Conservation (phyloP, 305 asterid genomes). For the Solanum hybrid region DNA sequence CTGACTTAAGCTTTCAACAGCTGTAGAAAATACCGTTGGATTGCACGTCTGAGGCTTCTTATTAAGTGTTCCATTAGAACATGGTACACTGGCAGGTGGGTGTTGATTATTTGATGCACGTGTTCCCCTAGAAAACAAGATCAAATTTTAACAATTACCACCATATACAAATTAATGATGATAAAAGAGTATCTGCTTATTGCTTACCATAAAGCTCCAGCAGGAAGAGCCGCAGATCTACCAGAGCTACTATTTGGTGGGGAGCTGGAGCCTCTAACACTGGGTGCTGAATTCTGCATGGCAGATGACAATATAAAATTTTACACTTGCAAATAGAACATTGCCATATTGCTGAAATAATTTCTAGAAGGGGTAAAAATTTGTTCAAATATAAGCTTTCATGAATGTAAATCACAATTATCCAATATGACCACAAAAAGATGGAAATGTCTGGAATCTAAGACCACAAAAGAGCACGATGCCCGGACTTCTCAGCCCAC, state of each 20-base stretch:
- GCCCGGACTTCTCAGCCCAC: not conserved
- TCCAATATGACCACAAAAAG: not conserved
- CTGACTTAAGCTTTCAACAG: slow-evolving; percentile 42
- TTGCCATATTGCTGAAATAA: not conserved
- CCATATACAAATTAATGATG: not conserved
- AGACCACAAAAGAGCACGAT: not conserved
- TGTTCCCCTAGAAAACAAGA: slow-evolving; percentile 56
- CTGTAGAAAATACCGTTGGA: slow-evolving; percentile 28
- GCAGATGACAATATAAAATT: not conserved
- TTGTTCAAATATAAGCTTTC: not conserved
- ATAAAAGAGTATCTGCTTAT: not conserved
- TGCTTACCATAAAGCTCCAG: slow-evolving; percentile 85
- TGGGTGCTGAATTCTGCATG: slow-evolving; percentile 37
- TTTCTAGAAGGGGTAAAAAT: not conserved
- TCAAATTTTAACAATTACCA: not conserved
- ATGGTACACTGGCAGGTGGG: slow-evolving; percentile 27
- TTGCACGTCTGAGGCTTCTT: slow-evolving; percentile 27
- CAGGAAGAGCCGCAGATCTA: slow-evolving; percentile 80
- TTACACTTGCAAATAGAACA: not conserved
- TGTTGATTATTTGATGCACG: slow-evolving; percentile 51
- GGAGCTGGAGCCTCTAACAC: slow-evolving; percentile 58
- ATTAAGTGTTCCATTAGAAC: slow-evolving; percentile 34
- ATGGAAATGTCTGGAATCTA: not conserved
- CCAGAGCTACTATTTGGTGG: slow-evolving; percentile 90
- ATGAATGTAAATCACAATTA: not conserved